These are phyloP conservation scores for Oenanthe javanica DNA, from an alignment of 140 eudicot genomes.

Conservation along the genomic window DNA sequence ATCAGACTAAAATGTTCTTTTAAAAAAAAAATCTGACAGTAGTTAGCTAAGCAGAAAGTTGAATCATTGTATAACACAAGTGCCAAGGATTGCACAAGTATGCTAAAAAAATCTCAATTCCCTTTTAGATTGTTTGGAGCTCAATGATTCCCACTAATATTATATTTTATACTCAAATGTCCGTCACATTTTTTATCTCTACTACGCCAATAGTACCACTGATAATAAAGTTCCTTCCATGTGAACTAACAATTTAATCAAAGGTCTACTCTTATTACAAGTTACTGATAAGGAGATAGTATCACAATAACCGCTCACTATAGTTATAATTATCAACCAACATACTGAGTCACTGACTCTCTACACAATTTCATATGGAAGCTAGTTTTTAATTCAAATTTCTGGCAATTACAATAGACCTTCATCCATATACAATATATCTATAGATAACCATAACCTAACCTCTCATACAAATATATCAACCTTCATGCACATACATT, in stretches of 20 bases:
- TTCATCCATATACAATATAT: too few relatives aligned
- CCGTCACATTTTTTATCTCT: not conserved
- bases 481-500: not conserved
- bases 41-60: not conserved
- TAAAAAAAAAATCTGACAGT: not conserved
- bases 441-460: conserved; percentile 27
- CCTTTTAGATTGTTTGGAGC: not conserved
- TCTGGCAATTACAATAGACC: not conserved
- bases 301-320: not conserved
- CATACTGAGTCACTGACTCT: not conserved
- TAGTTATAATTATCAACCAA: not conserved
- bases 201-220: too few relatives aligned
- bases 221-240: not conserved
- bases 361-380: too few relatives aligned
- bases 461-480: not conserved
- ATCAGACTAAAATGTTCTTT: not conserved
- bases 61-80: not conserved
- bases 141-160: not conserved
- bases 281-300: not conserved
- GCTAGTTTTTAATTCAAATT: not conserved
- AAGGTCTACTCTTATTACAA: not conserved
- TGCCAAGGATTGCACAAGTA: not conserved
- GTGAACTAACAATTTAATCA: not conserved
- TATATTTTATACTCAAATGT: not conserved
- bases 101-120: not conserved